A percentile compares a stretch with the other conserved stretches of the same genome.
Conservation (phyloP, 179 eudicot genomes). For the Vitellaria paradoxa region DNA sequence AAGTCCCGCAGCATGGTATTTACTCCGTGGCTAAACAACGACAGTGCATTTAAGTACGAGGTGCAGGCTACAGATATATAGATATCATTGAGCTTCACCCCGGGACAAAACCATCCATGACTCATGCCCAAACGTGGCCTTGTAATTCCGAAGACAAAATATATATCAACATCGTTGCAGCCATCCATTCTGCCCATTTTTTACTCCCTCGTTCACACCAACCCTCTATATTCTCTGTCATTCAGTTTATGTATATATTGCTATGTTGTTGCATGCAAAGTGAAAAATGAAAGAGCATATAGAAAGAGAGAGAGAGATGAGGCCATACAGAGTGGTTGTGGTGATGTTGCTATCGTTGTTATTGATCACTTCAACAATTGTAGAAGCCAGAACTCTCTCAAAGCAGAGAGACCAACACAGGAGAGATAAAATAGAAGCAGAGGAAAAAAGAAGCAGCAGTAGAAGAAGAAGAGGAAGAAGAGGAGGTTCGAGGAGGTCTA, state of each 20-base stretch:
- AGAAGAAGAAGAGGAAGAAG: conserved; percentile 8
- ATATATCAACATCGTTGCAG: no score
- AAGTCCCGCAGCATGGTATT: no score
- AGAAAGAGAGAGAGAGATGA: conserved; percentile 25
- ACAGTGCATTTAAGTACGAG: no score
- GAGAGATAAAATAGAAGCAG: conserved; percentile 17
- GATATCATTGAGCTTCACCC: no score
- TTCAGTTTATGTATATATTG: neutral
- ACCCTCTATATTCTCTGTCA: no score
- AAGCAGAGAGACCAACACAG: conserved; percentile 6
- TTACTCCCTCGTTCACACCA: no score
- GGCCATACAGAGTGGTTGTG: conserved; percentile 16
- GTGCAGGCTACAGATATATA: no score
- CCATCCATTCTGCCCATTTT: no score
- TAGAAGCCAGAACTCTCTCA: conserved; percentile 17
- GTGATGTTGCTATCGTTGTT: conserved; percentile 23
- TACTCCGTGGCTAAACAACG: no score
- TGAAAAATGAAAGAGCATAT: conserved; percentile 19
- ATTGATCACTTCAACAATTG: conserved; percentile 26
- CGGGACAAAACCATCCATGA: no score
- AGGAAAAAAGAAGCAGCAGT: conserved; percentile 10
- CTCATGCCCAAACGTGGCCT: no score
- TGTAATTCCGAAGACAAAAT: no score
- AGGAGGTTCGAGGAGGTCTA: conserved; percentile 17
- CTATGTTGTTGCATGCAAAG: conserved; percentile 15